phyloP scores from a whole-genome alignment of 305 asterid species.

The Fraxinus greggii region DNA sequence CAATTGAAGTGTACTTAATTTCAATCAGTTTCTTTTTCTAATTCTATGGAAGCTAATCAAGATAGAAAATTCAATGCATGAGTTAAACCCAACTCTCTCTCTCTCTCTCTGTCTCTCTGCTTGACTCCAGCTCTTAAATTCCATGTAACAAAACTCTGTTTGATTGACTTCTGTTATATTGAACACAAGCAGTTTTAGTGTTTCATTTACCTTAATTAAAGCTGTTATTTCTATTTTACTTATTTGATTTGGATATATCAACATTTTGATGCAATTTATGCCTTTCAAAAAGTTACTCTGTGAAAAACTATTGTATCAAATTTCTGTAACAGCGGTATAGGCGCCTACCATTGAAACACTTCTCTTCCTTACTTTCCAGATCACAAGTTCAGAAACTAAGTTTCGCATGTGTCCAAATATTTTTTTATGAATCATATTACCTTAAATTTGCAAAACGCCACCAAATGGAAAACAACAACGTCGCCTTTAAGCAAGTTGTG shows the following conservation, averaged over 20 bases:
- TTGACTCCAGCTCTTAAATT: neutral
- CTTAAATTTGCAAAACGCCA: slow-evolving; percentile 38
- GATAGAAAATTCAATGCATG: neutral
- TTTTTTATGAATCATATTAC: slow-evolving; percentile 18
- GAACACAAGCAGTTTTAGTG: neutral
- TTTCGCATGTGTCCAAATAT: neutral
- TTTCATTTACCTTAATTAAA: neutral
- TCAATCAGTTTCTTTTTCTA: neutral
- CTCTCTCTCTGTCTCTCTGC: too few species aligned
- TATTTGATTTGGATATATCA: neutral
- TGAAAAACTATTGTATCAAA: neutral
- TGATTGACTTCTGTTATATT: neutral
- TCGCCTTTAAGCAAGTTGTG: slow-evolving; percentile 46
- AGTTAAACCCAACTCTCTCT: neutral
- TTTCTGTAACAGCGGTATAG: neutral
- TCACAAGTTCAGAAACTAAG: neutral
- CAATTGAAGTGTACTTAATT: neutral
- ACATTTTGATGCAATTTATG: neutral
- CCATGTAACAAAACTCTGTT: neutral
- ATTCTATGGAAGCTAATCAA: neutral
- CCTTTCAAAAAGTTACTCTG: neutral
- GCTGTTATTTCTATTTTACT: neutral
- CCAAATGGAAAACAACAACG: slow-evolving; percentile 43
- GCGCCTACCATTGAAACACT: neutral
- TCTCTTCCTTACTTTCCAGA: neutral